A percentile compares a stretch with the other conserved stretches of the same genome.
These are phyloP conservation scores for Entomortierella chlamydospora DNA, from an alignment of 192 early-diverging fungal genomes.

Conservation along the genomic window DNA sequence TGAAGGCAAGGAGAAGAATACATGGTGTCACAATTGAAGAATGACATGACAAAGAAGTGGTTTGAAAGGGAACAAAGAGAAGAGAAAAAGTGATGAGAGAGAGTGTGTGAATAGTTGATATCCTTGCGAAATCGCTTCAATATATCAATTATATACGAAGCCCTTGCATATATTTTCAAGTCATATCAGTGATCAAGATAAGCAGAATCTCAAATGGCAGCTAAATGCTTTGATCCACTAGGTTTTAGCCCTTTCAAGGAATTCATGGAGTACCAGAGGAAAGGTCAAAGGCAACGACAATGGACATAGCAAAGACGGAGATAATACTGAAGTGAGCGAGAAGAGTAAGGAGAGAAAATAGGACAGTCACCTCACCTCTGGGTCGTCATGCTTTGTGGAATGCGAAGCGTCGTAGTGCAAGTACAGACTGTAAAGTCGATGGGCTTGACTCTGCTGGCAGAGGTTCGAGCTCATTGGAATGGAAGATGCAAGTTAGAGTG, in stretches of 20 bases:
- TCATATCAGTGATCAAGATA: not conserved
- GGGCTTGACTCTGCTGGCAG: constrained; percentile 54
- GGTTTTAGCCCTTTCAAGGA: too few relatives aligned
- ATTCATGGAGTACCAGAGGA: too few relatives aligned
- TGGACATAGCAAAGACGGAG: not conserved
- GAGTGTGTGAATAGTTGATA: not conserved
- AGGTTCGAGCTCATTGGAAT: constrained; percentile 51
- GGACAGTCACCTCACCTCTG: constrained; percentile 54
- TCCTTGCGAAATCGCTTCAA: not conserved
- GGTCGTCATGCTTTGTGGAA: constrained; percentile 52
- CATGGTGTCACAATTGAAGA: not conserved
- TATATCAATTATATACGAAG: not conserved
- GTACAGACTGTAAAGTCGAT: constrained; percentile 52
- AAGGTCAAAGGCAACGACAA: too few relatives aligned
- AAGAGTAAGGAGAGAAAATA: not conserved
- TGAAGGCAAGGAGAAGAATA: not conserved
- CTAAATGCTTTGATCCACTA: not conserved
- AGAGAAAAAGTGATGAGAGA: not conserved
- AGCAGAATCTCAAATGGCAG: too few relatives aligned
- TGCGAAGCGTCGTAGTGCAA: constrained; percentile 52
- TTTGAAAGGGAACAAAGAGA: constrained; percentile 5
- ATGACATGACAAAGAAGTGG: not conserved
- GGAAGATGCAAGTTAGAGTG: not conserved
- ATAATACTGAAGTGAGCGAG: not conserved
- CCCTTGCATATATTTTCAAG: constrained; percentile 5